Percentiles rank a stretch among this genome's conserved stretches.
These are phyloP conservation scores for Trichocladium antarcticum DNA, from an alignment of 495 filamentous ascomycete species.

Conservation along the genomic window DNA sequence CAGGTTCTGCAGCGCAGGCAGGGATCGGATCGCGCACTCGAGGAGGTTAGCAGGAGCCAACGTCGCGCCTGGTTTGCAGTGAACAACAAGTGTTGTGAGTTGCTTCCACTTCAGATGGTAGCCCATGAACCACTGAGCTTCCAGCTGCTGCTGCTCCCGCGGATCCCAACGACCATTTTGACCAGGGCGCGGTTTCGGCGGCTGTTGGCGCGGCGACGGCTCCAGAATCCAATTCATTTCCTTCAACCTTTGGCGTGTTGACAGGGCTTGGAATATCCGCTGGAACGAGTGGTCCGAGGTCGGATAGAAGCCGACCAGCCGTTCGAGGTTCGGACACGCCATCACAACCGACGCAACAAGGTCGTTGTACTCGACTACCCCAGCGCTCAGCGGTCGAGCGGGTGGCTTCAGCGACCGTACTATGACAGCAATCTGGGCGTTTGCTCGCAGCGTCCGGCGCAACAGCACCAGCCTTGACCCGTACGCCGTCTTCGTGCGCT, in stretches of 20 bases:
- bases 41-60: conserved; percentile 57
- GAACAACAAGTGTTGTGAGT: conserved; percentile 64
- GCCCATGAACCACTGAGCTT: conserved; percentile 57
- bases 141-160: conserved; percentile 47
- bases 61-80: conserved; percentile 51
- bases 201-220: conserved; percentile 28
- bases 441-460: conserved; percentile 61
- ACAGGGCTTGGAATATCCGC: conserved; percentile 66
- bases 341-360: conserved; percentile 70
- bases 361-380: conserved; percentile 53
- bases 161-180: conserved; percentile 23
- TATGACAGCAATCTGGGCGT: conserved; percentile 56
- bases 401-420: conserved; percentile 68
- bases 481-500: conserved; percentile 54
- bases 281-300: conserved; percentile 63
- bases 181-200: conserved; percentile 8
- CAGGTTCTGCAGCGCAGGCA: conserved; percentile 62
- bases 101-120: conserved; percentile 60
- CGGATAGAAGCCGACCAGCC: conserved; percentile 57
- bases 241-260: conserved; percentile 59
- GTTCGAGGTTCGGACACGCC: conserved; percentile 74
- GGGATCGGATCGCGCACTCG: conserved; percentile 48
- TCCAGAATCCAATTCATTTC: conserved; percentile 72
- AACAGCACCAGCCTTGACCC: conserved; percentile 63
- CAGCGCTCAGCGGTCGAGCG: conserved; percentile 44